Base-by-base conservation (phyloP, 371 early-diverging fungal species). In the Mucor mucedo region DNA sequence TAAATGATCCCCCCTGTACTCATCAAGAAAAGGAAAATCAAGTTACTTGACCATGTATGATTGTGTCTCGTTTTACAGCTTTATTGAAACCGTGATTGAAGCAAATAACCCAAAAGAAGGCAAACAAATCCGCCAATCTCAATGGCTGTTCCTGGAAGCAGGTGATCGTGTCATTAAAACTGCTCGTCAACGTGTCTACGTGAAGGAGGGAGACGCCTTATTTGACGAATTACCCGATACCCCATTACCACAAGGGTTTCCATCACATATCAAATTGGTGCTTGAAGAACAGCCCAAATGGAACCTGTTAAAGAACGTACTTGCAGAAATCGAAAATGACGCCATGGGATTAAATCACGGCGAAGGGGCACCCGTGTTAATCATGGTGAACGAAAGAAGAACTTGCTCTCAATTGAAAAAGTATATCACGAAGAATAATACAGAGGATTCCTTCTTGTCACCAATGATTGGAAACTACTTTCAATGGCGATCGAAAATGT, bases 211-310 rank as follows among this genome's bases (percentile, higher is more conserved):
- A 2, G 83, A 84, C 64, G 65, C 73, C 6, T 85, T 74, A 60
- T 80, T 77, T 44, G 60, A 62, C n/a, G 50, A 60, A 2, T 42
- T 52, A 39, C 32, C 32, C 4, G 32, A 63, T 47, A 6, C 11
- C 5, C 29, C 56, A 50, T 3, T 11, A 49, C 3, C 11, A n/a
- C 4, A 65, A 21, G 21, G 21, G 21, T 21, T 92, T 21, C 91
- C 94, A 1, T 81, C 84, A 0, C 75, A 80, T 21, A 81, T 91
- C 44, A 77, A 83, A 52, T 87, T 93, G 0, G 85, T 89, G 10
- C 68, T 96, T 30, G 98, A 98, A 68, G 95, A 92, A 50, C 89
- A 89, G 29, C 98, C 98, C 2, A 98, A 98, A 72, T 97, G 97
- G 93, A 68, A 71, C n/a, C 78, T 89, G 2, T 59, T 98, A 21